Evolutionary conservation across 1,284 basidiomycete genomes (phyloP).

Genomic region (Singerocomus inundabilis): DNA sequence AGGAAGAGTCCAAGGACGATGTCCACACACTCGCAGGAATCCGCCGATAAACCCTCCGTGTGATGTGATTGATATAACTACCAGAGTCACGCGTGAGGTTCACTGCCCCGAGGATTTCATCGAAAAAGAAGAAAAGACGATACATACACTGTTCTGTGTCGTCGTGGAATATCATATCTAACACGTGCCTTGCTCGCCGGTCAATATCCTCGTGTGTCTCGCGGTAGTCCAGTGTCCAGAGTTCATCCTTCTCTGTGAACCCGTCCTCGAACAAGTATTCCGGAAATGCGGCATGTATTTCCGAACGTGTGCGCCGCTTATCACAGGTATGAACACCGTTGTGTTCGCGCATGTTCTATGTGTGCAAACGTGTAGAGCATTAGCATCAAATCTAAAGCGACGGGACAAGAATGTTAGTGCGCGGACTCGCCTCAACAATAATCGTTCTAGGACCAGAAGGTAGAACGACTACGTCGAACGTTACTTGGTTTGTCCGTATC

Average conservation of each 20-base stretch:
- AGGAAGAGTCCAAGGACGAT: constrained; percentile 45
- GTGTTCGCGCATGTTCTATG: constrained; percentile 63
- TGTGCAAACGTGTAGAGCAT: neutral
- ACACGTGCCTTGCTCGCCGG: constrained; percentile 49
- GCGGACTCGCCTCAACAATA: constrained; percentile 50
- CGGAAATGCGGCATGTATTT: constrained; percentile 59
- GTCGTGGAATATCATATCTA: constrained; percentile 63
- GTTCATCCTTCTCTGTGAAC: constrained; percentile 70
- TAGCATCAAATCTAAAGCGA: neutral
- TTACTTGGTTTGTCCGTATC: constrained; percentile 63
- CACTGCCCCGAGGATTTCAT: neutral
- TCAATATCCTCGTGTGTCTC: constrained; percentile 62
- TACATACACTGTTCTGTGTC: constrained; percentile 47
- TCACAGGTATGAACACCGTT: constrained; percentile 77
- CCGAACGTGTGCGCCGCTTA: constrained; percentile 53
- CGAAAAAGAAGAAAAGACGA: neutral
- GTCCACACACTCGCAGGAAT: constrained; percentile 45
- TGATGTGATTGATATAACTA: constrained; percentile 63
- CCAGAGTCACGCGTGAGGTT: neutral
- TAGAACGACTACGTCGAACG: constrained; percentile 50
- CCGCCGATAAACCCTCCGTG: constrained; percentile 62
- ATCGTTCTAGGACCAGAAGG: constrained; percentile 29
- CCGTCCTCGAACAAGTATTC: constrained; percentile 61
- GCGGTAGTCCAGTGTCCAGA: constrained; percentile 65
- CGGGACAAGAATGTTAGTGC: neutral